A percentile compares a stretch with the other conserved stretches of the same genome.
These are phyloP conservation scores for Rhododendron mucronatum DNA, from an alignment of 148 eudicot species.

Conservation along the genomic window DNA sequence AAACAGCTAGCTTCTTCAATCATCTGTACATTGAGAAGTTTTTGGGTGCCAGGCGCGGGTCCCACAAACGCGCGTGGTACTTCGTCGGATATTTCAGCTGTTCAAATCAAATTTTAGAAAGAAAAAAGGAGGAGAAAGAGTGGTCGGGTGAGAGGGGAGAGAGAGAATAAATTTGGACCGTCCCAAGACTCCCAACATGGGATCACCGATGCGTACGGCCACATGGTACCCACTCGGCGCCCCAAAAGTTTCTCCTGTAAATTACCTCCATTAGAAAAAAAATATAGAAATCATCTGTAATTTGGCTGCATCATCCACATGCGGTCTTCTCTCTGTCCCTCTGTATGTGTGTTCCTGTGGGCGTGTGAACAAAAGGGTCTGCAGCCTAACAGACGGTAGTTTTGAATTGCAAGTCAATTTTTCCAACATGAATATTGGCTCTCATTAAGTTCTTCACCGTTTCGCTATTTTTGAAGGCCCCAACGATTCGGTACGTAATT, in stretches of 20 bases:
- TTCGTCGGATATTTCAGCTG: rapidly evolving
- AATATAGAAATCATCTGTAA: neutral
- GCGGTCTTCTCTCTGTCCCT: neutral
- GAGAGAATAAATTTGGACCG: too few species aligned
- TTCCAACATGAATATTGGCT: neutral
- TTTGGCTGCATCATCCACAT: neutral
- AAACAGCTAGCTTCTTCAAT: neutral
- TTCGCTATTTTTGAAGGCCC: neutral
- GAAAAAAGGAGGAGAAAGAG: too few species aligned
- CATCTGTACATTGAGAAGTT: neutral
- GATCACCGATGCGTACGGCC: too few species aligned
- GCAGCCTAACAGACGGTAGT: neutral
- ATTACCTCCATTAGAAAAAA: neutral
- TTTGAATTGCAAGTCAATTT: neutral
- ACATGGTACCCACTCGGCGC: too few species aligned
- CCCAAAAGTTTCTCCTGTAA: neutral
- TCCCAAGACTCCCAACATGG: too few species aligned
- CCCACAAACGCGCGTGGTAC: too few species aligned
- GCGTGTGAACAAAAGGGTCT: neutral
- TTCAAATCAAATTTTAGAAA: too few species aligned
- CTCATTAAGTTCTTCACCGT: neutral
- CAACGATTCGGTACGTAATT: neutral
- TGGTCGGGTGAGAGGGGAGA: too few species aligned
- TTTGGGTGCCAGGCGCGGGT: too few species aligned
- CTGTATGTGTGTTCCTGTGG: neutral